These are phyloP conservation scores for Coemansia erecta DNA, from an alignment of 192 early-diverging fungal species.

Conservation along the genomic window DNA sequence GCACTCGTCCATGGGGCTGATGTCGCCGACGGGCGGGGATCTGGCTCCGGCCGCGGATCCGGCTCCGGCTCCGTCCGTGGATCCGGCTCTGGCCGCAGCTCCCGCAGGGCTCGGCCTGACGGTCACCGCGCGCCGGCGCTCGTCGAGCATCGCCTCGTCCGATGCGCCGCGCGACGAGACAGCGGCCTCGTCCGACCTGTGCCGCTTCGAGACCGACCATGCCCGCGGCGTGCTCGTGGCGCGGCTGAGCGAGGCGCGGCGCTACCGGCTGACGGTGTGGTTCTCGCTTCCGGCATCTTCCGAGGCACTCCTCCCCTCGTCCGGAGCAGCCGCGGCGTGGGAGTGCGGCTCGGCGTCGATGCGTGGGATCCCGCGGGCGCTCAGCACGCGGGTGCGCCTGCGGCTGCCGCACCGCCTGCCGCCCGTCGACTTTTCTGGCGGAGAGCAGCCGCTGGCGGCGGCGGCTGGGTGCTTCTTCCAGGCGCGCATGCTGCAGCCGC, in stretches of 20 bases:
- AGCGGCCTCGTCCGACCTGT: neutral
- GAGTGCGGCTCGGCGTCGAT: slow-evolving; percentile 10
- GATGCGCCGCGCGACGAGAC: neutral
- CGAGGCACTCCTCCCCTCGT: neutral
- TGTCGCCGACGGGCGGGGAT: neutral
- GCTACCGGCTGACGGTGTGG: slow-evolving; percentile 19
- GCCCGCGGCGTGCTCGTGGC: slow-evolving; percentile 15
- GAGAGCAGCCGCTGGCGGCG: neutral
- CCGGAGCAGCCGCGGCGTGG: neutral
- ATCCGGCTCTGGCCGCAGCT: no score
- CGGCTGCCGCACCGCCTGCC: slow-evolving; percentile 22
- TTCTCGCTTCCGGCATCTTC: slow-evolving; percentile 8
- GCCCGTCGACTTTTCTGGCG: no score
- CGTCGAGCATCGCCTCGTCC: neutral
- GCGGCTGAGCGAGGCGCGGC: slow-evolving; percentile 10
- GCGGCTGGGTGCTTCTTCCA: slow-evolving; percentile 10
- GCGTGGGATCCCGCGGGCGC: slow-evolving; percentile 17
- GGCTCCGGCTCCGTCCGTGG: no score
- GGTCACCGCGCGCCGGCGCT: neutral
- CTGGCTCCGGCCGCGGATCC: neutral
- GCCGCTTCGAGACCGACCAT: slow-evolving; percentile 12
- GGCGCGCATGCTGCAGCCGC: slow-evolving; percentile 12
- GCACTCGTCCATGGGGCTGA: slow-evolving; percentile 23
- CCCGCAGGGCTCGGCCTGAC: neutral
- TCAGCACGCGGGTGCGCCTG: slow-evolving; percentile 16